Percentiles rank a stretch among this genome's conserved stretches.
phyloP scores from a whole-genome alignment of 2,329 filamentous ascomycete genomes.

The Fonsecaea monophora region DNA sequence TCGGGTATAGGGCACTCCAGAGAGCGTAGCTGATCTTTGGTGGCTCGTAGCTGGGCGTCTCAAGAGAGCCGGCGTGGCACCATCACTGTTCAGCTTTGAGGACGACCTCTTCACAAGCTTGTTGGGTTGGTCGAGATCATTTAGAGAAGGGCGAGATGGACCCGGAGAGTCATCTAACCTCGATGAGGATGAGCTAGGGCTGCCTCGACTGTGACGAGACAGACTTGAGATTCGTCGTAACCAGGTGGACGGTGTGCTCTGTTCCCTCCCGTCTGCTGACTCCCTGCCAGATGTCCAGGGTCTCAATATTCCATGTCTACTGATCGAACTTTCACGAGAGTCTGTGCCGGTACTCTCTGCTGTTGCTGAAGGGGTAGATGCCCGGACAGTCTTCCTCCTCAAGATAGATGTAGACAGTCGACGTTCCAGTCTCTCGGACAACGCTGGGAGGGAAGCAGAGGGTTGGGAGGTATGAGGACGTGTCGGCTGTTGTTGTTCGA shows the following conservation, averaged over 20 bases:
- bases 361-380: slow-evolving; percentile 22
- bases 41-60: slow-evolving; percentile 69
- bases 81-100: slow-evolving; percentile 56
- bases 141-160: slow-evolving; percentile 25
- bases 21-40: slow-evolving; percentile 63
- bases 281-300: slow-evolving; percentile 36
- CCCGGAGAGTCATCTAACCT: slow-evolving; percentile 28
- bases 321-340: slow-evolving; percentile 39
- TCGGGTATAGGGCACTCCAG: slow-evolving; percentile 31
- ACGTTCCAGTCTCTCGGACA: slow-evolving; percentile 29
- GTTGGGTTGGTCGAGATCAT: slow-evolving; percentile 56
- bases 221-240: slow-evolving; percentile 38
- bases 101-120: slow-evolving; percentile 68
- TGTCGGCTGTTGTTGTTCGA: slow-evolving; percentile 41
- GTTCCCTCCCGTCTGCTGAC: slow-evolving; percentile 33
- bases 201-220: slow-evolving; percentile 28
- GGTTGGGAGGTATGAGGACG: slow-evolving; percentile 41
- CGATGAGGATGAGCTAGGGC: slow-evolving; percentile 43
- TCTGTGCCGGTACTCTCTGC: slow-evolving; percentile 28
- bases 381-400: slow-evolving; percentile 26
- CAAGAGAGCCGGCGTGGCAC: slow-evolving; percentile 57
- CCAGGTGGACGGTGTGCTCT: slow-evolving; percentile 36
- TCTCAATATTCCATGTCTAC: slow-evolving; percentile 33
- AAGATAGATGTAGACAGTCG: slow-evolving; percentile 33
- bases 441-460: slow-evolving; percentile 19